Base-by-base conservation (phyloP, 2,329 filamentous ascomycete genomes). In the Aureobasidium sp. region DNA sequence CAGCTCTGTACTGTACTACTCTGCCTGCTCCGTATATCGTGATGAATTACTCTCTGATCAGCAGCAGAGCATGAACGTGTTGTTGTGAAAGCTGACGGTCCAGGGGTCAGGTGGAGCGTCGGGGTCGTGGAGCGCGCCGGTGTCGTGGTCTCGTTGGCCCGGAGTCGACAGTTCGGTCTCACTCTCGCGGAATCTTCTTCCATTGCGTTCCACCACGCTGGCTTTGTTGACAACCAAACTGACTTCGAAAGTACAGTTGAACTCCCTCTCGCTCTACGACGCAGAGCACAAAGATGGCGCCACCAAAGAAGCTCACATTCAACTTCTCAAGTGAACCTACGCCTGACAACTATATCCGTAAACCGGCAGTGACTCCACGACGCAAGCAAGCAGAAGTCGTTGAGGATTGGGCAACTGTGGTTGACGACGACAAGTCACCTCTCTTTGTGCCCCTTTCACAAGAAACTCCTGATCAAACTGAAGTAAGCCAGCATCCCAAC, bases 401-500 rank as follows among this genome's bases (percentile, higher is more conserved):
- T 25, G 44, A 30, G 16, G 36, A 10, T 3, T 14, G 21, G 3
- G 25, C 32, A 5, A 25, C n/a, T 27, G 55, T 44, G 21, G 7
- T 34, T 16, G 47, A 61, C 8, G 36, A 36, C 25, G 39, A 53
- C 36, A 5, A 25, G 3, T 61, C 58, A 27, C 58, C 58, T 51
- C 58, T 61, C n/a, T 61, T 61, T 39, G 58, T 39, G 37, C 58
- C 45, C 36, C 36, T 41, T 27, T 14, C 13, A 13, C 44, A 47
- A 6, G 1, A 29, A 9, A 41, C 32, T 32, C 37, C 44, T 27
- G 41, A 39, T 32, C 32, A 16, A 29, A 49, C 25, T 37, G 30
- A 57, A 30, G 53, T 57, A 36, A 27, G 32, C 25, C 21, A 32
- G 6, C 27, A 42, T 32, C 37, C 37, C 37, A 16, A 14, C 25